These are phyloP conservation scores for Aspergillus spinulosporus DNA, from an alignment of 2,329 filamentous ascomycete species.

Conservation along the genomic window DNA sequence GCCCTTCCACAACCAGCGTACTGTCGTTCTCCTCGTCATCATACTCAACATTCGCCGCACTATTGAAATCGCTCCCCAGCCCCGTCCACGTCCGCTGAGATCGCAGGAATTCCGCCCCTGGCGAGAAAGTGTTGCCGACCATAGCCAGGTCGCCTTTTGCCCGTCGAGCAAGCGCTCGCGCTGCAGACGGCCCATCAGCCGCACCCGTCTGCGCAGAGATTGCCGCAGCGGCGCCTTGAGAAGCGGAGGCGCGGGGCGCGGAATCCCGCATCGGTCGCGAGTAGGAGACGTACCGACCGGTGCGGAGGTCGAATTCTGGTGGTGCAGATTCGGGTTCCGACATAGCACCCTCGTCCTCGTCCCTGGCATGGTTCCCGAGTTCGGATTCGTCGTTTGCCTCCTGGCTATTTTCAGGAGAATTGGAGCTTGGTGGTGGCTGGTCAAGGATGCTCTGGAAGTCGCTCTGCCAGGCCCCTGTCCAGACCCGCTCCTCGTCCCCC, in stretches of 20 bases:
- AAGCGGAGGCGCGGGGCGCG: slow-evolving; percentile 32
- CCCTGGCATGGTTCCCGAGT: slow-evolving; percentile 36
- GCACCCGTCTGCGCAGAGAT: slow-evolving; percentile 10
- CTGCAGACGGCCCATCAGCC: slow-evolving; percentile 30
- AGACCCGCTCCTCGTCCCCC: slow-evolving; percentile 73
- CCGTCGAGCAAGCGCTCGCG: slow-evolving; percentile 61
- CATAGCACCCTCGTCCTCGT: slow-evolving; percentile 59
- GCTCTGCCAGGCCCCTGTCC: slow-evolving; percentile 86
- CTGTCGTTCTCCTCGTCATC: slow-evolving; percentile 57
- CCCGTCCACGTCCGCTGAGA: slow-evolving; percentile 88
- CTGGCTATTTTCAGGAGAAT: slow-evolving; percentile 23
- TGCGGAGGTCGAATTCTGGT: slow-evolving; percentile 89
- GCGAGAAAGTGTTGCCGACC: slow-evolving; percentile 83
- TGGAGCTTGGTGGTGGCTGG: slow-evolving; percentile 14
- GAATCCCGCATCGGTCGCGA: slow-evolving; percentile 54
- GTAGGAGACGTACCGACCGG: slow-evolving; percentile 76
- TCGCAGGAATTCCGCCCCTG: slow-evolving; percentile 82
- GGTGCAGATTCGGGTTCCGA: slow-evolving; percentile 69
- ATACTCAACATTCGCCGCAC: slow-evolving; percentile 48
- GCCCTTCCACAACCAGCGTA: slow-evolving; percentile 77
- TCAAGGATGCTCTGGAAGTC: slow-evolving; percentile 73
- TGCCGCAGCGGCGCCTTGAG: slow-evolving; percentile 12
- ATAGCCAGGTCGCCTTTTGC: slow-evolving; percentile 71
- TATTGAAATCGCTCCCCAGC: slow-evolving; percentile 76
- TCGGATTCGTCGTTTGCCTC: slow-evolving; percentile 27